Evolutionary conservation across 164 flowering plant genomes (phyloP), one percentile per base, ranked within the genome.

Genomic region (Buxus sempervirens): DNA sequence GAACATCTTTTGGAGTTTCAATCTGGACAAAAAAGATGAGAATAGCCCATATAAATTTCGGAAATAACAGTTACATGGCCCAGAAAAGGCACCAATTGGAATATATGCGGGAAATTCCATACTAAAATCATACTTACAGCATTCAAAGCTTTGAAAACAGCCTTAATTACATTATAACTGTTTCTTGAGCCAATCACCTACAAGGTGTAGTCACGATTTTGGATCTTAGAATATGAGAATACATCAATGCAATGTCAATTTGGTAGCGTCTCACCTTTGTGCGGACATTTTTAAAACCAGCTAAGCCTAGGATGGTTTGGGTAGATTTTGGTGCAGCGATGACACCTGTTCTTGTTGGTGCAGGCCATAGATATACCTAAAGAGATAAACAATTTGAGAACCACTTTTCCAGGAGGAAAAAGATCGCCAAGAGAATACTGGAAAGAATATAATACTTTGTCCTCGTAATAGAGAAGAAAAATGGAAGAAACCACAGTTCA

Each of bases 351-450:
- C 28, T 57, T 21, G 90, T 84, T 54, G 75, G 27, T 22, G 83
- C 90, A 68, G 93, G 93, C 93, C 93, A 88, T 15, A 88, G 83
- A 79, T 84, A 88, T 18, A 88, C 78, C 93, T 88, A 66, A 51
- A 19, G 19, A 28, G 15, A 21, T 0, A 27, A 54, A 48, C 25
- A 62, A 57, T 9, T 24, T 55, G 12, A 56, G 10, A 27, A 32
- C 38, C 38, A 32, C 3, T 32, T 32, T 32, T 3, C 5, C 7
- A 32, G 38, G 7, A 7, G 38, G 7, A 32, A 32, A 19, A 20
- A 16, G 38, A 32, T 54, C 2, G 5, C 10, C 28, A 16, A 36
- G 59, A 20, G 15, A 51, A 49, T 53, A 13, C n/a, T 18, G 55
- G 55, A 53, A 53, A 0, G 0, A 13, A 53, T 7, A 16, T 14